Percentiles rank a stretch among this genome's conserved stretches.
Conservation (phyloP, 148 eudicot genomes). For the Rheum nobile region DNA sequence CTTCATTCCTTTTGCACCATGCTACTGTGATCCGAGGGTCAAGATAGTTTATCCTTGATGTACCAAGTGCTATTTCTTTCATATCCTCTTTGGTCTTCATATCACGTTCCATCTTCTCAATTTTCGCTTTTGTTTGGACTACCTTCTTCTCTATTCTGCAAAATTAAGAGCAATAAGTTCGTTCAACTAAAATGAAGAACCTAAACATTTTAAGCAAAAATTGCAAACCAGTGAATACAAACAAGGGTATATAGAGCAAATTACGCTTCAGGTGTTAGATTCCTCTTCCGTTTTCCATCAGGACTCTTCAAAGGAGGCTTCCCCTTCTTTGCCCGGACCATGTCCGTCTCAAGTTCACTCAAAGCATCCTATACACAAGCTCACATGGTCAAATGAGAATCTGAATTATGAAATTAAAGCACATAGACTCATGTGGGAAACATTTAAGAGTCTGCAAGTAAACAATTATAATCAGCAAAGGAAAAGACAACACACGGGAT, state of each 20-base stretch:
- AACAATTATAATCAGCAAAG: background rate
- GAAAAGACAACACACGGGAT: background rate
- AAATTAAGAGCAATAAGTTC: background rate
- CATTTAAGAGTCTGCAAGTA: background rate
- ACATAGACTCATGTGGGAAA: background rate
- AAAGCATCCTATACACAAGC: slow-evolving; percentile 34
- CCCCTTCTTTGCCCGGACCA: slow-evolving; percentile 81
- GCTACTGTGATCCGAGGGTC: slow-evolving; percentile 98
- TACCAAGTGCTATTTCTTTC: slow-evolving; percentile 96
- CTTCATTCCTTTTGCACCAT: slow-evolving; percentile 97
- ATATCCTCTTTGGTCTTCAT: slow-evolving; percentile 80
- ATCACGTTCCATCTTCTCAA: slow-evolving; percentile 74
- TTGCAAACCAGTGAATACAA: background rate
- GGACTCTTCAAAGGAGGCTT: slow-evolving; percentile 62
- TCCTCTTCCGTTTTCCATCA: slow-evolving; percentile 74
- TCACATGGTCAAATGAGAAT: slow-evolving; percentile 1
- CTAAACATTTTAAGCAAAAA: background rate
- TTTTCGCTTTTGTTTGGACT: slow-evolving; percentile 46
- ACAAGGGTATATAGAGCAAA: background rate
- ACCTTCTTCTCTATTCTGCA: slow-evolving; percentile 83
- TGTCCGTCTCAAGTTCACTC: slow-evolving; percentile 57
- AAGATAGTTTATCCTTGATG: slow-evolving; percentile 91
- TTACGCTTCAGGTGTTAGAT: slow-evolving; percentile 78
- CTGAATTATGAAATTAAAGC: background rate
- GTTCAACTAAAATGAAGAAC: background rate